Conservation (phyloP, 345 rosid genomes). For the Psidium guajava region DNA sequence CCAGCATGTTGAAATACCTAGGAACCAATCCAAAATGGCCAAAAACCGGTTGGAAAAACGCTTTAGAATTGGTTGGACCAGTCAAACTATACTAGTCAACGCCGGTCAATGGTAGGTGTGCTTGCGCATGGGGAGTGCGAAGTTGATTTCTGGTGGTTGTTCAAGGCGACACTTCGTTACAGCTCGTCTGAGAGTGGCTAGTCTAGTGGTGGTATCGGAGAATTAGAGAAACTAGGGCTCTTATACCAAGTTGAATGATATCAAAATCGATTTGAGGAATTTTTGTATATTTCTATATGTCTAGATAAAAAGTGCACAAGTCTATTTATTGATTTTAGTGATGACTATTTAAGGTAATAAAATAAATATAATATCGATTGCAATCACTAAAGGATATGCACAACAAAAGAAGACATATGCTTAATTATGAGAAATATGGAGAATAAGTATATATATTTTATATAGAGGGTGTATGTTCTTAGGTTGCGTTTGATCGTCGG, state of each 20-base stretch:
- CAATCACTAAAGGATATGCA: neutral
- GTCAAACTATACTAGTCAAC: neutral
- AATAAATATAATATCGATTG: neutral
- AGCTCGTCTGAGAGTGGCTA: neutral
- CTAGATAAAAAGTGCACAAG: too few species aligned
- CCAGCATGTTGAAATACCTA: neutral
- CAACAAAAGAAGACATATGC: neutral
- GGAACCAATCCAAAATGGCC: neutral
- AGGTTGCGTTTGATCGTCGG: too few species aligned
- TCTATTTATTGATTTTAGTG: neutral
- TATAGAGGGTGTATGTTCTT: too few species aligned
- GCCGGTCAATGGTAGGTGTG: neutral
- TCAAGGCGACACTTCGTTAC: neutral
- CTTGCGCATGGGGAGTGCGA: neutral
- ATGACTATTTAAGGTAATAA: too few species aligned
- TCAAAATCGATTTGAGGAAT: neutral
- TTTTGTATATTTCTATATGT: too few species aligned
- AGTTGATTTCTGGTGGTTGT: neutral
- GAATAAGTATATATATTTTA: neutral
- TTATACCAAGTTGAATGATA: neutral
- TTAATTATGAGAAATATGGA: neutral
- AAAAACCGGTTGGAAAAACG: neutral
- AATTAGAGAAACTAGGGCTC: neutral
- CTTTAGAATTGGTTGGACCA: neutral
- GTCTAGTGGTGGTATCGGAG: neutral